A percentile compares a stretch with the other conserved stretches of the same genome.
phyloP scores from a whole-genome alignment of 2,329 filamentous ascomycete species.

The Phialophora chinensis region DNA sequence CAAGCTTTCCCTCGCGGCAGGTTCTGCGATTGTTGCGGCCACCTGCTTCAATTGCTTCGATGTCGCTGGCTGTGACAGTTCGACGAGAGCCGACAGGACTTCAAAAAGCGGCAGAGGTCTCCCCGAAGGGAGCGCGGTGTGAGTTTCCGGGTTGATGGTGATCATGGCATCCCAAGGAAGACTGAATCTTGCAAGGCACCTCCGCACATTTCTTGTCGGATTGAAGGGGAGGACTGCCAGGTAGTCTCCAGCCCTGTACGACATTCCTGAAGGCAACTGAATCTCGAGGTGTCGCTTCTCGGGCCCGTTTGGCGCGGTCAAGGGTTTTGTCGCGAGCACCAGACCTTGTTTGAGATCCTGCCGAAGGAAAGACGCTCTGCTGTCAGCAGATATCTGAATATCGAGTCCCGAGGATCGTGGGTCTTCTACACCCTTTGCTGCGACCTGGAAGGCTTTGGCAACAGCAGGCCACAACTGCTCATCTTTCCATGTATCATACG shows the following conservation, averaged over 20 bases:
- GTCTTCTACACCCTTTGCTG: slow-evolving; percentile 14
- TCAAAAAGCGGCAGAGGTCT: slow-evolving; percentile 66
- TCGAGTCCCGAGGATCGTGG: slow-evolving; percentile 48
- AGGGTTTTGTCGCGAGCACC: slow-evolving; percentile 59
- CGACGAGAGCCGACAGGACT: slow-evolving; percentile 72
- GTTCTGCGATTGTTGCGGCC: slow-evolving; percentile 7
- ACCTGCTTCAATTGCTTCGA: slow-evolving; percentile 56
- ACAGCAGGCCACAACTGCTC: slow-evolving; percentile 59
- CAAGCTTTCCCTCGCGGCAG: slow-evolving; percentile 2
- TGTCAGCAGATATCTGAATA: slow-evolving; percentile 59
- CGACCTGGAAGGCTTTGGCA: slow-evolving; percentile 42
- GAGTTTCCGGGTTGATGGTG: slow-evolving; percentile 60
- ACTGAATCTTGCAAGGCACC: slow-evolving; percentile 68
- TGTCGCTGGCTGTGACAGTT: slow-evolving; percentile 74
- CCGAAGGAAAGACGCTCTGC: slow-evolving; percentile 61
- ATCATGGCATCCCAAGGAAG: slow-evolving; percentile 72
- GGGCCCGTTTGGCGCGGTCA: slow-evolving; percentile 59
- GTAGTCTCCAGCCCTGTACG: slow-evolving; percentile 76
- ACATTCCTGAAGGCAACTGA: slow-evolving; percentile 67
- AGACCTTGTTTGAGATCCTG: slow-evolving; percentile 67
- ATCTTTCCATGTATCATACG: slow-evolving; percentile 72
- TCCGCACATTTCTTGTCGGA: slow-evolving; percentile 63
- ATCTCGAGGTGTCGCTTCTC: slow-evolving; percentile 71
- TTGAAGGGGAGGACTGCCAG: slow-evolving; percentile 75
- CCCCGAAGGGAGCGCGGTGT: slow-evolving; percentile 61